phyloP scores from a whole-genome alignment of 2,329 filamentous ascomycete species.

The Claviceps pazoutovae region DNA sequence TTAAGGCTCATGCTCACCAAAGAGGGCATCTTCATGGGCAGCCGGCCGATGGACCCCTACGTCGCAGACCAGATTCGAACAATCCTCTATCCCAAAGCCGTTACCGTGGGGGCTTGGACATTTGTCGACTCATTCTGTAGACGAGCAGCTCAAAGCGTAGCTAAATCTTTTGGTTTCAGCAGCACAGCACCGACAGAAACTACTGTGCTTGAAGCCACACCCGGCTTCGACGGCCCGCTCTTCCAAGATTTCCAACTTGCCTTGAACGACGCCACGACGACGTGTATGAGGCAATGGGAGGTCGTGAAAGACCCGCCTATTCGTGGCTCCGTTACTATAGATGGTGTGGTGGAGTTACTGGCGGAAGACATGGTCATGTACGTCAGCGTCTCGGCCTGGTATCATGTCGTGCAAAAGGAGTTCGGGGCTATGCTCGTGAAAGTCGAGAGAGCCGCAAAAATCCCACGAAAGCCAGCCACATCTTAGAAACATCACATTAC shows the following conservation, averaged over 20 bases:
- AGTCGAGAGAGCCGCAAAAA: not conserved
- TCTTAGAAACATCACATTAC: constrained; percentile 9
- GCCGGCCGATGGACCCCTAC: constrained; percentile 32
- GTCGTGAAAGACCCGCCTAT: constrained; percentile 28
- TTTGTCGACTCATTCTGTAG: constrained; percentile 34
- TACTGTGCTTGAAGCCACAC: constrained; percentile 14
- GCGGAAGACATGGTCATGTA: constrained; percentile 31
- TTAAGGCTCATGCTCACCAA: constrained; percentile 35
- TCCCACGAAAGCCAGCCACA: constrained; percentile 23
- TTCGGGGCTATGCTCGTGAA: constrained; percentile 20
- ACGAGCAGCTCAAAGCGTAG: constrained; percentile 29
- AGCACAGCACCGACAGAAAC: constrained; percentile 13
- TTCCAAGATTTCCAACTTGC: constrained; percentile 21
- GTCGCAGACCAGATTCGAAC: constrained; percentile 31
- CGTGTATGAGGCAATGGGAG: constrained; percentile 32
- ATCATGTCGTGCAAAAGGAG: constrained; percentile 38
- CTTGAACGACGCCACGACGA: constrained; percentile 20
- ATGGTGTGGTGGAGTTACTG: constrained; percentile 40
- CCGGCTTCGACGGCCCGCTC: constrained; percentile 16
- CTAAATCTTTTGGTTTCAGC: constrained; percentile 31
- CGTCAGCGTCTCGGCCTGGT: constrained; percentile 39
- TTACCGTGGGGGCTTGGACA: constrained; percentile 36
- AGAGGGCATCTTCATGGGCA: constrained; percentile 33
- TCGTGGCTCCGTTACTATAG: constrained; percentile 37
- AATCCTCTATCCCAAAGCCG: constrained; percentile 39